These are phyloP conservation scores for Filosporella fistucella DNA, from an alignment of 495 filamentous ascomycete species.

Conservation along the genomic window DNA sequence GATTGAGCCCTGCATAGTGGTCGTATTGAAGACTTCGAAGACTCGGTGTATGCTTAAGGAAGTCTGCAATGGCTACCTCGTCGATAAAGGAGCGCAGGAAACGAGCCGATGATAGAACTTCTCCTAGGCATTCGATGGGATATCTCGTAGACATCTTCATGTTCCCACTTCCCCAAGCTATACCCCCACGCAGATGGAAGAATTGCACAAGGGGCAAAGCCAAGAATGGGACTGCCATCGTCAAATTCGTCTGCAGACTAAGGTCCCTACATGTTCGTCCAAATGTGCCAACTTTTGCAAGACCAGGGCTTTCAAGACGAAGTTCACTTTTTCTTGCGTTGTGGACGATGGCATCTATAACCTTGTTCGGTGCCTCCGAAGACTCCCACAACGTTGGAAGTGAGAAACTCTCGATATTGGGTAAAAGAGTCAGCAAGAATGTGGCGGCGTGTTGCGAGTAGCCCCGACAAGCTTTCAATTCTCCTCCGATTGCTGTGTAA, in stretches of 20 bases:
- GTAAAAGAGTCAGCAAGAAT: constrained; percentile 34
- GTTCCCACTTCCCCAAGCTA: constrained; percentile 19
- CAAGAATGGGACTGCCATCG: constrained; percentile 25
- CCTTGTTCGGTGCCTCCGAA: constrained; percentile 22
- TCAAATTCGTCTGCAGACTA: constrained; percentile 17
- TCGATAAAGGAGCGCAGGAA: constrained; percentile 29
- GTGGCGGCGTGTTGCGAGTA: constrained; percentile 32
- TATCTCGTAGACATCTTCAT: constrained; percentile 17
- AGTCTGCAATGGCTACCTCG: constrained; percentile 28
- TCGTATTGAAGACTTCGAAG: constrained; percentile 30
- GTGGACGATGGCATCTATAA: constrained; percentile 22
- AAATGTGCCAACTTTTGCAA: constrained; percentile 24
- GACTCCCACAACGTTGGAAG: constrained; percentile 19
- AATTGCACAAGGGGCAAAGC: constrained; percentile 25
- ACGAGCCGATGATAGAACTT: too few relatives aligned
- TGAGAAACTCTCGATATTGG: constrained; percentile 27
- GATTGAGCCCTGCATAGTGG: constrained; percentile 21
- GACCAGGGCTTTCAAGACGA: constrained; percentile 24
- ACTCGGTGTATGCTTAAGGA: constrained; percentile 29
- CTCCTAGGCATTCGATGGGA: constrained; percentile 25
- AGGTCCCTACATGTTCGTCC: constrained; percentile 16
- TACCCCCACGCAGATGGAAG: constrained; percentile 24
- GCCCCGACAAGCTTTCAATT: constrained; percentile 21
- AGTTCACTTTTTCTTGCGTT: constrained; percentile 23
- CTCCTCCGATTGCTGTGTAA: constrained; percentile 26